Base-by-base conservation (phyloP, 768 basidiomycete genomes). In the Mycena olivaceomarginata region DNA sequence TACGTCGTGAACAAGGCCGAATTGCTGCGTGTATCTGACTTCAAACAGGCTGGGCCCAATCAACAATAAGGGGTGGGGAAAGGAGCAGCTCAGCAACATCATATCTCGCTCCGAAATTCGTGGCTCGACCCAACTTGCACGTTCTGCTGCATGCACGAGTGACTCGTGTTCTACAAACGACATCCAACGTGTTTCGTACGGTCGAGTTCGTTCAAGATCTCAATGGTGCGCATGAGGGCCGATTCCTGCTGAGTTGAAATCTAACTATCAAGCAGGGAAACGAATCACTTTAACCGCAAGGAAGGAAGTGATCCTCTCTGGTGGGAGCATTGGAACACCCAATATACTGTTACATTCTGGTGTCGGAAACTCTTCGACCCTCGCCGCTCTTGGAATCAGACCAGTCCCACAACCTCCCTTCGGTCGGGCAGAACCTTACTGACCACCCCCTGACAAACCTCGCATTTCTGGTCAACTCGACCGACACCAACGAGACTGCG, bases 361-460 rank as follows among this genome's bases (percentile, higher is more conserved):
- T 12, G 25, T 57, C 22, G 56, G 56, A 7, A 15, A 57, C 22
- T 25, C 56, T 15, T 12, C 56, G 56, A 15, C 22, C 9, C 56
- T 57, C 7, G 7, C n/a, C 20, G 9, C 9, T 7, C n/a, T 57
- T 10, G 56, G 56, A 4, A 57, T 57, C 8, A 57, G 7, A 22
- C 15, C 56, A 8, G n/a, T 57, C n/a, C n/a, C 56, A 57, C n/a
- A 57, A 57, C n/a, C 56, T 57, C 7, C 22, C 56, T 9, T 22
- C 9, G 5, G 56, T 57, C 22, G n/a, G 20, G 8, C 56, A 57
- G 22, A 57, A 57, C 15, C 22, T 57, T 8, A 57, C n/a, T 13
- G 86, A 87, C 60, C 85, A 88, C 62, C 75, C 83, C 0, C 72
- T 82, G 11, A 72, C 84, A 12, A 56, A 69, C 3, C 51, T 82